Evolutionary conservation across 306 rosid species (phyloP).

Genomic region (Cicer chorassanicum): DNA sequence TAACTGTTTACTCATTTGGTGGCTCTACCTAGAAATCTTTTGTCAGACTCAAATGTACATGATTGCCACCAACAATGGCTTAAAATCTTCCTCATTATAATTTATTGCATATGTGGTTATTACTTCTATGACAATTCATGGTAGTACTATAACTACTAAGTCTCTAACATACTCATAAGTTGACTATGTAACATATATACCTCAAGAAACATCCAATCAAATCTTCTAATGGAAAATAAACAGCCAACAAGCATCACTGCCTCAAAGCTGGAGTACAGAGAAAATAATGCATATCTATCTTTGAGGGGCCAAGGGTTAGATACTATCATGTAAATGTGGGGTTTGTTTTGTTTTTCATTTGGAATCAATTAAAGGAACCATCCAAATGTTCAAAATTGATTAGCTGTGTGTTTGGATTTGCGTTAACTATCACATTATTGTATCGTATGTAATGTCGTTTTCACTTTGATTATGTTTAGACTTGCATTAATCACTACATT

Average conservation of each 20-base stretch:
- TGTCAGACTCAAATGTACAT: conserved; percentile 54
- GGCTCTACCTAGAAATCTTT: conserved; percentile 38
- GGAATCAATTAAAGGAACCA: conserved; percentile 15
- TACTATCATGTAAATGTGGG: conserved; percentile 46
- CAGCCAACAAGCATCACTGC: conserved; percentile 39
- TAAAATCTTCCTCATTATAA: conserved; percentile 42
- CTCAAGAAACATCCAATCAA: conserved; percentile 55
- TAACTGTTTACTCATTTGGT: no score
- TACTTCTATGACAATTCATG: conserved; percentile 45
- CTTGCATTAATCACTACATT: no score
- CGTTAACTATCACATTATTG: no score
- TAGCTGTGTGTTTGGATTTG: no score
- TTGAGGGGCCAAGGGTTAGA: conserved; percentile 46
- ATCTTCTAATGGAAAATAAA: conserved; percentile 41
- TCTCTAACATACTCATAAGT: conserved; percentile 47
- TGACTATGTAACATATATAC: conserved; percentile 58
- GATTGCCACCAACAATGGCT: conserved; percentile 64
- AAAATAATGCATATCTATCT: conserved; percentile 36
- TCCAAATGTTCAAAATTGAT: no score
- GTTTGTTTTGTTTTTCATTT: conserved; percentile 32
- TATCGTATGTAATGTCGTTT: no score
- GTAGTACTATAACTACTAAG: conserved; percentile 5
- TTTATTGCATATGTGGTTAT: conserved; percentile 45
- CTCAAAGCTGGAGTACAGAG: conserved; percentile 49
- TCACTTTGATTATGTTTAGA: no score